Conservation (phyloP, 106 monocot species). For the Dioscorea dumetorum region DNA sequence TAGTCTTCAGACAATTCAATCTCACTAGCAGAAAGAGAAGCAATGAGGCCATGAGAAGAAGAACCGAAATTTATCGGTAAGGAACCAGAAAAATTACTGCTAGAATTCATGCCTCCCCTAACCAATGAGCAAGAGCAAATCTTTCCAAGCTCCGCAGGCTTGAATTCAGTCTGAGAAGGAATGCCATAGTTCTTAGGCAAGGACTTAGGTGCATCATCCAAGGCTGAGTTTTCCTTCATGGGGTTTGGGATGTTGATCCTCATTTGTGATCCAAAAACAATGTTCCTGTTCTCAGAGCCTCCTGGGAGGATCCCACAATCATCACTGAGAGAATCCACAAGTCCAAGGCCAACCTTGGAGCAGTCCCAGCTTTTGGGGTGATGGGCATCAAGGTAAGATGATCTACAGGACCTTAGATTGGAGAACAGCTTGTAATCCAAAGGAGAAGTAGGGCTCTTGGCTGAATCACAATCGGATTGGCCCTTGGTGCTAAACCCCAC, state of each 20-base stretch:
- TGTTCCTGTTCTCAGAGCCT: constrained; percentile 18
- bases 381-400: constrained; percentile 11
- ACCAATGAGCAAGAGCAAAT: constrained; percentile 24
- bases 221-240: not conserved
- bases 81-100: constrained; percentile 15
- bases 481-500: constrained; percentile 44
- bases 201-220: constrained; percentile 18
- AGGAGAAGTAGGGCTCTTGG: constrained; percentile 69
- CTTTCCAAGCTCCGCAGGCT: constrained; percentile 23
- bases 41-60: constrained; percentile 14
- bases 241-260: constrained; percentile 22
- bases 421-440: constrained; percentile 47
- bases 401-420: constrained; percentile 37
- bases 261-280: constrained; percentile 21
- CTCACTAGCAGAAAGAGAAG: constrained; percentile 18
- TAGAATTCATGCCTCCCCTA: not conserved
- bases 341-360: constrained; percentile 45
- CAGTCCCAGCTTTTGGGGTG: constrained; percentile 47
- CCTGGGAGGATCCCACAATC: constrained; percentile 9
- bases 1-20: constrained; percentile 41
- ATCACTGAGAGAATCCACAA: constrained; percentile 44
- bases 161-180: constrained; percentile 5
- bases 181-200: constrained; percentile 12
- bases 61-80: constrained; percentile 15
- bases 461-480: constrained; percentile 28